Base-by-base conservation (phyloP, 2,329 filamentous ascomycete genomes). In the Huntiella savannae region DNA sequence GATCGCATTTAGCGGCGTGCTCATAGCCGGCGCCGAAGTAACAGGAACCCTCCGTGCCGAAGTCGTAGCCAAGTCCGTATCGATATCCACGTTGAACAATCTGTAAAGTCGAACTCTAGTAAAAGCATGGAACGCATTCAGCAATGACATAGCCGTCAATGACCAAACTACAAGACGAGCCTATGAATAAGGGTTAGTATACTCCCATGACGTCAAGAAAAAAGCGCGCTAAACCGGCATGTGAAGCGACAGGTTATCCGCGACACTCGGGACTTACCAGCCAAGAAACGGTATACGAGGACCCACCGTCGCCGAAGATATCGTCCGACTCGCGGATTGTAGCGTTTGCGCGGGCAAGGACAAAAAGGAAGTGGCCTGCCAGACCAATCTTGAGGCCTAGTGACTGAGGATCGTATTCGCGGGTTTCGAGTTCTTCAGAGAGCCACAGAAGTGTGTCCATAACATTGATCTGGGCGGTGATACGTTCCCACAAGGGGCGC, bases 391-490 rank as follows among this genome's bases (percentile, higher is more conserved):
- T 77, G 4, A 77, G 73, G 19, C 84, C 82, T 60, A 84, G 80
- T 33, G 77, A 65, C 53, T 82, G 79, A 15, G 88, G 84, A 54
- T 95, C 83, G 77, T 86, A 92, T 55, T 94, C 83, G 57, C 81
- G 79, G 22, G 85, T 85, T 59, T 95, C 87, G 50, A 98, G 72
- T 63, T 94, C 84, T 59, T 96, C 88, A 0, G 84, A 92, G 2
- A 93, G 62, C 82, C 85, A 94, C 13, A 98, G 75, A 46, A 91
- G 65, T 57, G 88, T 82, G 63, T 98, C 91, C 65, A 82, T 79
- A 3, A 84, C 85, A 57, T 96, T 88, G 49, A 95, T 66, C 60
- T 77, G 77, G 48, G 82, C 71, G 58, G 77, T 76, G 60, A 96
- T 71, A 60, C 88, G 83, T 69, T 96, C 81, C 28, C 65, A 59